Evolutionary conservation across 2,329 filamentous ascomycete genomes (phyloP), one percentile per base, ranked within the genome.

Genomic region (Cercospora sp.): DNA sequence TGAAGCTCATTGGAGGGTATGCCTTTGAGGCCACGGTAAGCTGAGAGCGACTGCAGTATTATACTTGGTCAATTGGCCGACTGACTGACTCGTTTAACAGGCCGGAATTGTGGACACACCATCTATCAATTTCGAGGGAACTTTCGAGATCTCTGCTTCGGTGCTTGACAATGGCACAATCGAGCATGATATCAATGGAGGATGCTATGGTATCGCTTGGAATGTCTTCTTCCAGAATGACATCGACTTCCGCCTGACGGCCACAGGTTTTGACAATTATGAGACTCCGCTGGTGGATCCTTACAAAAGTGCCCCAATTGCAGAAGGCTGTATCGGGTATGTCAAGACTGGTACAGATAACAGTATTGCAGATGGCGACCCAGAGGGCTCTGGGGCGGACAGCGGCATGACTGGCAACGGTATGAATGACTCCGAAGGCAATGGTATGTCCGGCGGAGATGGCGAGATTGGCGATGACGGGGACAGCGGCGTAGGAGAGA

Each of bases 171-270:
- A 59, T 20, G 66, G 66, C 12, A 28, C 60, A 20, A 53, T 64
- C 45, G 57, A 51, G 20, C 13, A 13, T 16, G 62, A 68, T 26
- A 45, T 65, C 62, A 68, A 68, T 40, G 62, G 58, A 23, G 66
- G 45, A 18, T 68, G 66, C 57, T 68, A 68, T 48, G 66, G 66
- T 20, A 45, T 68, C 31, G 66, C 66, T 16, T 68, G 62, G 62
- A 33, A 65, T 8, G 53, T 68, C 31, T 55, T 61, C 33, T 68
- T 68, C 57, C 45, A 65, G 45, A 68, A 68, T 16, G 36, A 40
- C 6, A 53, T 68, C 18, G 63, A 51, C 10, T 33, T 65, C 55
- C 33, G 33, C 5, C 26, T 61, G 13, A 23, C 45, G 12, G 26
- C 33, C 13, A 55, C 45, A 40, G 66, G n/a, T 23, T 31, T 64